Evolutionary conservation across 306 rosid genomes (phyloP), one percentile per base, ranked within the genome.

Genomic region (Morella rubra): DNA sequence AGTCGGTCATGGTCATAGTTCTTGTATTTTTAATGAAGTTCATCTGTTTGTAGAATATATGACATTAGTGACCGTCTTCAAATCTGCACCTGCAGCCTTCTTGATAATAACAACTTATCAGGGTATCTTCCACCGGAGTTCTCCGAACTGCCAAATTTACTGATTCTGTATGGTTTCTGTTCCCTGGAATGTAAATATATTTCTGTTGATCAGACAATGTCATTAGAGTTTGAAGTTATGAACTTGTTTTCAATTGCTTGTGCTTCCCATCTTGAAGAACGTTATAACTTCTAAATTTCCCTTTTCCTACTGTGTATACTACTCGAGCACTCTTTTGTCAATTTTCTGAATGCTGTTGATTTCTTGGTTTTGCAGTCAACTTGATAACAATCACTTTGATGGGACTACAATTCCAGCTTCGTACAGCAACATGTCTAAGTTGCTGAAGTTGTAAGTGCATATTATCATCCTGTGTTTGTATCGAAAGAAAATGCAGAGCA

Each of bases 71-170:
- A 74, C 56, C 24, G 40, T 62, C 22, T 50, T 64, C 32, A 5
- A 11, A 13, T 49, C 44, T 60, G 27, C 40, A 56, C 15, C 42
- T 65, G 40, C 83, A 87, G 90, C 71, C 88, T 87, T 55, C 55
- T 87, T n/a, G 90, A 87, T 69, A 87, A 80, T 58, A 87, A 87
- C 67, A 77, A 87, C 72, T 82, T 87, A 24, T 53, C 82, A 11
- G 90, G 90, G 50, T 6, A 74, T 49, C 82, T 87, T 71, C 90
- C 90, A 60, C 76, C 78, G 49, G 90, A 77, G 32, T 62, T 82
- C 44, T 84, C 83, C 66, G 44, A 53, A 60, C 32, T 87, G 51
- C 44, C 80, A 10, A 14, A 0, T 0, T 42, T 80, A 73, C 61
- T 22, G 53, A 82, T 87, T 73, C 79, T 87, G 91, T 87, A 87